phyloP scores from a whole-genome alignment of 768 basidiomycete genomes.

The Clitopilus passeckerianus region DNA sequence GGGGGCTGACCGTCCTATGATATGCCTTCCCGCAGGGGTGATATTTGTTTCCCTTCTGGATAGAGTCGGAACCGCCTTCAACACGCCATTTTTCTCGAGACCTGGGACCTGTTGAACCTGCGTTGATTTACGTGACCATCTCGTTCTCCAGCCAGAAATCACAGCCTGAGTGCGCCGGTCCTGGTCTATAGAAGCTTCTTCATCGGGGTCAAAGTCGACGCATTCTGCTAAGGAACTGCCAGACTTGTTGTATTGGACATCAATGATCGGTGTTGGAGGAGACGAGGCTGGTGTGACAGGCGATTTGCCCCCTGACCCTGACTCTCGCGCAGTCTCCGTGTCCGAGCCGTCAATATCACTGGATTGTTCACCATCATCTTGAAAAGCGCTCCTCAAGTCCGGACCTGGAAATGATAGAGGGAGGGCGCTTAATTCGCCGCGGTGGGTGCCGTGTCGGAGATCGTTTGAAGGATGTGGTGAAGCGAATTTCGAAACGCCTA shows the following conservation, averaged over 20 bases:
- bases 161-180: conserved; percentile 31
- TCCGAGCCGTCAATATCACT: conserved; percentile 42
- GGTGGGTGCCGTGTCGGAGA: background rate
- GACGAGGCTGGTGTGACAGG: conserved; percentile 28
- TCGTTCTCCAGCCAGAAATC: conserved; percentile 50
- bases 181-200: conserved; percentile 19
- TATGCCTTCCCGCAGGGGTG: conserved; percentile 34
- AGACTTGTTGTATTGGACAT: background rate
- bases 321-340: conserved; percentile 16
- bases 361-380: conserved; percentile 33
- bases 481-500: conserved; percentile 9
- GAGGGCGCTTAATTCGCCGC: background rate
- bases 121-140: conserved; percentile 34
- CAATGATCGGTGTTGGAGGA: conserved; percentile 27
- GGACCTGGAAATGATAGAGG: conserved; percentile 21
- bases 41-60: conserved; percentile 41
- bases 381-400: conserved; percentile 41
- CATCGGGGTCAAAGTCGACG: conserved; percentile 22
- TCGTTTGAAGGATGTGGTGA: conserved; percentile 1
- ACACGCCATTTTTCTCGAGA: conserved; percentile 14
- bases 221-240: conserved; percentile 6
- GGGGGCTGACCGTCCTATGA: conserved; percentile 11
- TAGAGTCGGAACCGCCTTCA: conserved; percentile 19
- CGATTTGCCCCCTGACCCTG: conserved; percentile 14
- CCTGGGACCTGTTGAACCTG: conserved; percentile 17